These are phyloP conservation scores for Phytophthora crassamura DNA, from an alignment of 352 stramenopile genomes.

Conservation along the genomic window DNA sequence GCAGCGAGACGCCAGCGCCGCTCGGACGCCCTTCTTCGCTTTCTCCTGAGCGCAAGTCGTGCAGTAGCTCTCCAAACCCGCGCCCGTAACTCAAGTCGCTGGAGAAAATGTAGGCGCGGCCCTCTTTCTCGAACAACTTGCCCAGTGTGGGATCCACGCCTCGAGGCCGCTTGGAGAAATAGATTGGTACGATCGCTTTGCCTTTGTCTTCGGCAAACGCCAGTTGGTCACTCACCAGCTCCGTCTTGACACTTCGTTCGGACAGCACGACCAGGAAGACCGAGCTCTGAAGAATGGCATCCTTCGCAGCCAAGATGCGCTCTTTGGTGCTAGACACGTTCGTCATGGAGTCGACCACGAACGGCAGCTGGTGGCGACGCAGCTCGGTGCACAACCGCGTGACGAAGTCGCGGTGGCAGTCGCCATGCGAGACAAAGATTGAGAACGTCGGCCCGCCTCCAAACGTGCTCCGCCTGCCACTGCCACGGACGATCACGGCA, in stretches of 20 bases:
- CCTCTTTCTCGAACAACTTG: slow-evolving; percentile 45
- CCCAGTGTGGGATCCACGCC: slow-evolving; percentile 50
- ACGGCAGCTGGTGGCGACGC: slow-evolving; percentile 49
- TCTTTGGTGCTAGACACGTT: slow-evolving; percentile 81
- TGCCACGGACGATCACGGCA: slow-evolving; percentile 54
- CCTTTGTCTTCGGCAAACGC: slow-evolving; percentile 85
- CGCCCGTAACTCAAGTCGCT: slow-evolving; percentile 74
- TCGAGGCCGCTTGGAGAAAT: slow-evolving; percentile 61
- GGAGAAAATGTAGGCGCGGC: slow-evolving; percentile 55
- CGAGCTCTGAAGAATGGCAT: slow-evolving; percentile 74
- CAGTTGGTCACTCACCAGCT: slow-evolving; percentile 86
- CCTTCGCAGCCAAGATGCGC: slow-evolving; percentile 77
- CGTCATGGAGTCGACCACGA: slow-evolving; percentile 71
- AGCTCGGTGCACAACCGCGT: slow-evolving; percentile 60
- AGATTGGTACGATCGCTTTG: slow-evolving; percentile 77
- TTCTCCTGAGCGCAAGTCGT: slow-evolving; percentile 41
- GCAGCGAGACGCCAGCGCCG: slow-evolving; percentile 28
- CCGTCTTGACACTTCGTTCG: slow-evolving; percentile 75
- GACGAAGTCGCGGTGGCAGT: slow-evolving; percentile 79
- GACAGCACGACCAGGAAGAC: slow-evolving; percentile 82
- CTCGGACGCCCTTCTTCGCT: slow-evolving; percentile 21
- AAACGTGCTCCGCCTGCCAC: slow-evolving; percentile 26
- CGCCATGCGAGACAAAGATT: slow-evolving; percentile 81
- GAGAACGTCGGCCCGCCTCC: slow-evolving; percentile 43
- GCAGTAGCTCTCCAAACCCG: slow-evolving; percentile 63